phyloP scores from a whole-genome alignment of 75 land plant species.

The Selaginella moellendorffii region DNA sequence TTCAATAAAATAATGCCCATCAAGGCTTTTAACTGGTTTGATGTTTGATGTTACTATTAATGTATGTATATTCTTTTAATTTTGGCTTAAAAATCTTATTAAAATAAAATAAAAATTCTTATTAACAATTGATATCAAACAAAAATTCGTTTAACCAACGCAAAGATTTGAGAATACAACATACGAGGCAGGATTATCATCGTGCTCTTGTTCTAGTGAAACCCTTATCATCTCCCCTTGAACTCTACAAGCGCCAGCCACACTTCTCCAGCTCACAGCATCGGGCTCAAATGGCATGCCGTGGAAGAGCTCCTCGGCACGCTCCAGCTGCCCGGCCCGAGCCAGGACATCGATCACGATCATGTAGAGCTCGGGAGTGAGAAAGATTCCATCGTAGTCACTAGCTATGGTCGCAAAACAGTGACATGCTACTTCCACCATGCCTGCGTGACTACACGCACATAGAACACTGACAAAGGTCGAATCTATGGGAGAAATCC shows the following conservation, averaged over 20 bases:
- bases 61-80: too few species aligned
- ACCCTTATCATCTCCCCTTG: neutral
- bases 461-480: neutral
- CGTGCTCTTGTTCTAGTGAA: neutral
- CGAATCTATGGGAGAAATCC: neutral
- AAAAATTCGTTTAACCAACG: neutral
- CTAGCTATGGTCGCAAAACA: neutral
- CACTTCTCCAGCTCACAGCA: neutral
- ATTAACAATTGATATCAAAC: too few species aligned
- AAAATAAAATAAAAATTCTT: too few species aligned
- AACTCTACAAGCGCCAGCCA: neutral
- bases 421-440: neutral
- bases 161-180: neutral
- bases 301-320: neutral
- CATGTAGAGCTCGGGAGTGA: neutral
- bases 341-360: neutral
- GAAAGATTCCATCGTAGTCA: neutral
- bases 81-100: too few species aligned
- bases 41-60: too few species aligned
- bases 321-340: neutral
- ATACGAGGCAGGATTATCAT: conserved; percentile 2
- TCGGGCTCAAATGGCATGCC: neutral
- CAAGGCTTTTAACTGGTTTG: too few species aligned
- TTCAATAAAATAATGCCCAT: too few species aligned
- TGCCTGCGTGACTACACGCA: neutral